These are phyloP conservation scores for Hyphodiscus hymeniophilus DNA, from an alignment of 495 filamentous ascomycete genomes.

Conservation along the genomic window DNA sequence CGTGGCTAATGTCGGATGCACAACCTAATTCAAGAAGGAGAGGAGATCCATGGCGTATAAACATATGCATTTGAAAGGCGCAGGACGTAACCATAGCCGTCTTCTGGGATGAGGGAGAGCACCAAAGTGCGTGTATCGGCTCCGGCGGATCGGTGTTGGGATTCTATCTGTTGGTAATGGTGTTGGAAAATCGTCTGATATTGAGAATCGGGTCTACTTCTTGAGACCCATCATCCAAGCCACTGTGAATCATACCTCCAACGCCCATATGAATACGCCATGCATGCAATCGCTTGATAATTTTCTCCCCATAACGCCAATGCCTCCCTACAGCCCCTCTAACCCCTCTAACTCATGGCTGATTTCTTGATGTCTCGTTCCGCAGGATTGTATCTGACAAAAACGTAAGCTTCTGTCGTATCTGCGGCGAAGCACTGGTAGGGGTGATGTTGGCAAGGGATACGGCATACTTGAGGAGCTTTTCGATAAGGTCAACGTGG, in stretches of 20 bases:
- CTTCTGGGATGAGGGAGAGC: background rate
- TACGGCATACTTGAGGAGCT: conserved; percentile 70
- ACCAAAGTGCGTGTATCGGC: background rate
- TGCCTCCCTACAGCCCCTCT: background rate
- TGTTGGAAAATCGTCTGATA: conserved; percentile 7
- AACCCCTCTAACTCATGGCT: conserved; percentile 10
- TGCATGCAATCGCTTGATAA: conserved; percentile 14
- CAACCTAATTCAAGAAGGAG: conserved; percentile 2
- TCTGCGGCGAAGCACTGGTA: background rate
- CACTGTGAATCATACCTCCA: conserved; percentile 4
- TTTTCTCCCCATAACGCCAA: conserved; percentile 8
- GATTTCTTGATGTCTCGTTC: conserved; percentile 24
- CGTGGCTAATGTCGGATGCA: conserved; percentile 6
- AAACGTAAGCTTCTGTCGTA: conserved; percentile 2
- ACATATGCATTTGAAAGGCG: conserved; percentile 11
- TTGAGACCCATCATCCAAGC: conserved; percentile 6
- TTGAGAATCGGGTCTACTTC: conserved; percentile 8
- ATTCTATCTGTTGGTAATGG: conserved; percentile 3
- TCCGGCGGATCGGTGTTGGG: conserved; percentile 2
- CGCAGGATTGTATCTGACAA: conserved; percentile 24
- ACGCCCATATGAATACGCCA: conserved; percentile 14
- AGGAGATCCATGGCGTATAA: background rate
- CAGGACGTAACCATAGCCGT: conserved; percentile 4
- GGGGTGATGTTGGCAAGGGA: background rate
- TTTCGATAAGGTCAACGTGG: conserved; percentile 98